Conservation (phyloP, 148 eudicot genomes). For the Nepenthes gracilis region DNA sequence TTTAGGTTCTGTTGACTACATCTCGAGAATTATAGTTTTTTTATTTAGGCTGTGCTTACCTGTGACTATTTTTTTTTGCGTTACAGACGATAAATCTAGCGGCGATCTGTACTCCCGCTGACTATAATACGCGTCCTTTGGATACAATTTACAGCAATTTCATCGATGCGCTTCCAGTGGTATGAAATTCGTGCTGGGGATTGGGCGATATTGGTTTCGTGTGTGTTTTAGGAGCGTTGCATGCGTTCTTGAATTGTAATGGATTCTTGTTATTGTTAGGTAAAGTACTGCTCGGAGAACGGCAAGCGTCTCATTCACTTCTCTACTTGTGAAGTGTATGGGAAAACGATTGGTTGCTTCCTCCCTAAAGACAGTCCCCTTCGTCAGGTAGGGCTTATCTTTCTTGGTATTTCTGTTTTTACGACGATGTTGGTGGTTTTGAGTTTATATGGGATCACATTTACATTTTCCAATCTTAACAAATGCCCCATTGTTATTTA, state of each 20-base stretch:
- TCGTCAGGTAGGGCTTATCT: slow-evolving; percentile 49
- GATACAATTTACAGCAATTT: slow-evolving; percentile 98
- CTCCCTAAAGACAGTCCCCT: slow-evolving; percentile 88
- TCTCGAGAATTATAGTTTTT: no score
- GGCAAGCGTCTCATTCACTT: slow-evolving; percentile 95
- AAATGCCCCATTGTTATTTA: no score
- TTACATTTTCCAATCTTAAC: no score
- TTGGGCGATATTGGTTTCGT: neutral
- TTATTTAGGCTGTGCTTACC: neutral
- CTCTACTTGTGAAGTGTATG: slow-evolving; percentile 98
- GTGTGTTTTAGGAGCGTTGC: neutral
- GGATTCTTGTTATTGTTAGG: slow-evolving; percentile 28
- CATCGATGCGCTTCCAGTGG: slow-evolving; percentile 99
- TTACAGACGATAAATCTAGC: slow-evolving; percentile 86
- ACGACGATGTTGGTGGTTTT: slow-evolving; percentile 3
- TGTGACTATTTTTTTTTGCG: slow-evolving; percentile 5
- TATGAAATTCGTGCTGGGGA: slow-evolving; percentile 17
- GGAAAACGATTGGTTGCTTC: slow-evolving; percentile 86
- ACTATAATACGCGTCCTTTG: slow-evolving; percentile 92
- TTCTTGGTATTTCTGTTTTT: slow-evolving; percentile 9
- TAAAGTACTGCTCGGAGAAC: slow-evolving; percentile 95
- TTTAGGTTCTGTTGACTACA: no score
- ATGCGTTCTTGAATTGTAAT: slow-evolving; percentile 16
- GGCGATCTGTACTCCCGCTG: slow-evolving; percentile 98
- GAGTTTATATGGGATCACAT: no score